phyloP scores from a whole-genome alignment of 225 moss, liverwort and hornwort species.

The Anthoceros angustus region DNA sequence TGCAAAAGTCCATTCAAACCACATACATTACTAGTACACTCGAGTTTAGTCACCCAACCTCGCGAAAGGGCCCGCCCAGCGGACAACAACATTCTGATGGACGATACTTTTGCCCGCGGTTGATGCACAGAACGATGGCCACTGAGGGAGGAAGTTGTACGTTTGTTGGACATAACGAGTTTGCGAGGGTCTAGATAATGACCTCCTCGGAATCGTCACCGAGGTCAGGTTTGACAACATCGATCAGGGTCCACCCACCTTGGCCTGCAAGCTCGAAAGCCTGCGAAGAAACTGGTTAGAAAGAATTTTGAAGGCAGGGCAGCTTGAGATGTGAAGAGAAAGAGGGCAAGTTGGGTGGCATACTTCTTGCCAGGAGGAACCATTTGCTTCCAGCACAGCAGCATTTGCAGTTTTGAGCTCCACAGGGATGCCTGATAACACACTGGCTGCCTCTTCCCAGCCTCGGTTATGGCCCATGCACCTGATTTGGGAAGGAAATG shows the following conservation, averaged over 20 bases:
- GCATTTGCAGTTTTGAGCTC: slow-evolving; percentile 95
- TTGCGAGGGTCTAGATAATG: neutral
- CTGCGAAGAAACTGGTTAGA: slow-evolving; percentile 17
- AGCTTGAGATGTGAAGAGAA: neutral
- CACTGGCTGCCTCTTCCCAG: slow-evolving; percentile 97
- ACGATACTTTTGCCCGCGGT: too few species aligned
- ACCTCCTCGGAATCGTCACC: neutral
- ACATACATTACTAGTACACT: too few species aligned
- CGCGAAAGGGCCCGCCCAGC: too few species aligned
- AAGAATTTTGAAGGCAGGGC: neutral
- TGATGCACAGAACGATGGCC: too few species aligned
- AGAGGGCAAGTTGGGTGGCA: slow-evolving; percentile 5
- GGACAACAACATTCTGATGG: too few species aligned
- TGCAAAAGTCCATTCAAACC: too few species aligned
- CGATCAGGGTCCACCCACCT: slow-evolving; percentile 89
- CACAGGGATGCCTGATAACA: slow-evolving; percentile 57
- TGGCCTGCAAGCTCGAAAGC: slow-evolving; percentile 74
- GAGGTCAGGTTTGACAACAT: slow-evolving; percentile 65
- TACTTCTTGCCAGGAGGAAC: slow-evolving; percentile 88
- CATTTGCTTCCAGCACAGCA: slow-evolving; percentile 78
- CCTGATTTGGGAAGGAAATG: slow-evolving; percentile 31
- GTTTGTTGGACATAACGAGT: neutral
- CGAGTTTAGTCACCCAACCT: too few species aligned
- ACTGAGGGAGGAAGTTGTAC: neutral
- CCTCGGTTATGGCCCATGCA: slow-evolving; percentile 99